Percentiles rank a stretch among this genome's conserved stretches.
These are phyloP conservation scores for Saksenaea oblongispora DNA, from an alignment of 371 early-diverging fungal species.

Conservation along the genomic window DNA sequence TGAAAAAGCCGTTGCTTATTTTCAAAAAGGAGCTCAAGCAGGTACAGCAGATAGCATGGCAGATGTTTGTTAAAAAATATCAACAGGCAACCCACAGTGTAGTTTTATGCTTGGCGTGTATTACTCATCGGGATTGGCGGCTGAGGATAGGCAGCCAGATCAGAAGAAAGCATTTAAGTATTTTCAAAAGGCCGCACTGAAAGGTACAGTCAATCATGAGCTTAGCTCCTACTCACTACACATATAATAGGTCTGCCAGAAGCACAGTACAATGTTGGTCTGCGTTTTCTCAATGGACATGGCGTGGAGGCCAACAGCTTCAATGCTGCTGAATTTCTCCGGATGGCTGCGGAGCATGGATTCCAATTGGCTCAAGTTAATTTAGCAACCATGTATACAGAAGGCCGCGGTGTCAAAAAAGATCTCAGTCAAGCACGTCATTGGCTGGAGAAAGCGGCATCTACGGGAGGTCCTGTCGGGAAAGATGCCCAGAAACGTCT, in stretches of 20 bases:
- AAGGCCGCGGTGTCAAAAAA: slow-evolving; percentile 44
- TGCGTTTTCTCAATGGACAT: slow-evolving; percentile 41
- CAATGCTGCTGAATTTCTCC: slow-evolving; percentile 50
- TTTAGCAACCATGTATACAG: slow-evolving; percentile 45
- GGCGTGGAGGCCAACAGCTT: slow-evolving; percentile 38
- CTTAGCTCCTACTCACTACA: not conserved
- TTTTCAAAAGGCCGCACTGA: slow-evolving; percentile 52
- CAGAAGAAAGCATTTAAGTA: slow-evolving; percentile 46
- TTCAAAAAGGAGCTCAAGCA: slow-evolving; percentile 36
- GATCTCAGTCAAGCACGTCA: slow-evolving; percentile 33
- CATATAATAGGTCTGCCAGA: slow-evolving; percentile 30
- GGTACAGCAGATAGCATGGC: slow-evolving; percentile 12
- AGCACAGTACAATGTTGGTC: slow-evolving; percentile 52
- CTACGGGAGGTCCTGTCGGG: slow-evolving; percentile 40
- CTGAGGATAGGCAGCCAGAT: slow-evolving; percentile 29
- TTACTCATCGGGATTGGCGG: slow-evolving; percentile 28
- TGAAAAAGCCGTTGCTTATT: slow-evolving; percentile 41
- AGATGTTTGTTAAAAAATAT: not conserved
- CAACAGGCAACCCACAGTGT: slow-evolving; percentile 34
- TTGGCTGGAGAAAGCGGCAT: slow-evolving; percentile 34
- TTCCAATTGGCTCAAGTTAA: slow-evolving; percentile 49
- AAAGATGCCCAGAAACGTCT: slow-evolving; percentile 45
- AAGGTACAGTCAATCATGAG: slow-evolving; percentile 19
- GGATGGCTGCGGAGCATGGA: slow-evolving; percentile 48
- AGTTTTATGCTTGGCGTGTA: slow-evolving; percentile 55